Evolutionary conservation across 352 stramenopile species (phyloP).

Genomic region (Thraustochytrium striatum): DNA sequence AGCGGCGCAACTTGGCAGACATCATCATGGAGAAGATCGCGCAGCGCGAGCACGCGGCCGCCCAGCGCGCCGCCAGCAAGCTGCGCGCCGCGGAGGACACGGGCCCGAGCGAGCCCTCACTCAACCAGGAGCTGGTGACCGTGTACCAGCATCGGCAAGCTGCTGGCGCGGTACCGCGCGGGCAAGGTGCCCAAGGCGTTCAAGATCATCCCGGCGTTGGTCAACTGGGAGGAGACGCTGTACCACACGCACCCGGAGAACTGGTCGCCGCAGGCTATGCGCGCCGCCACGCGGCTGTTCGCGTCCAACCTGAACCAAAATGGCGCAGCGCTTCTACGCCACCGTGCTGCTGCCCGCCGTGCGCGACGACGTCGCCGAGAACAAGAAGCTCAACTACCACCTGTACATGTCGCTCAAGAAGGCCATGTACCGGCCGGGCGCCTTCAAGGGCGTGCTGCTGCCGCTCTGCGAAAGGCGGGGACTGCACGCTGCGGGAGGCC

Average conservation of each 20-base stretch:
- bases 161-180: slow-evolving; percentile 91
- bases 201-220: slow-evolving; percentile 97
- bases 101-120: slow-evolving; percentile 50
- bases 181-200: slow-evolving; percentile 99
- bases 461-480: slow-evolving; percentile 85
- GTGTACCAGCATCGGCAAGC: slow-evolving; percentile 98
- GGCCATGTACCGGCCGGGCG: slow-evolving; percentile 96
- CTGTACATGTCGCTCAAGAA: slow-evolving; percentile 98
- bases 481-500: slow-evolving; percentile 94
- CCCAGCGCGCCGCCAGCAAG: slow-evolving; percentile 51
- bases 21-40: slow-evolving; percentile 99
- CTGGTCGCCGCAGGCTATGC: slow-evolving; percentile 98
- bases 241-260: slow-evolving; percentile 94
- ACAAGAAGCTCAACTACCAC: slow-evolving; percentile 99
- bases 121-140: slow-evolving; percentile 92
- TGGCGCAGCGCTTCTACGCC: slow-evolving; percentile 98
- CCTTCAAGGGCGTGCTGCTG: slow-evolving; percentile 98
- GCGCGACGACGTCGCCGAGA: slow-evolving; percentile 91
- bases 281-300: slow-evolving; percentile 93
- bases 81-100: not conserved
- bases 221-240: slow-evolving; percentile 96
- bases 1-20: slow-evolving; percentile 89
- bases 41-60: slow-evolving; percentile 80
- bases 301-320: slow-evolving; percentile 98
- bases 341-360: slow-evolving; percentile 92